phyloP scores from a whole-genome alignment of 2,329 filamentous ascomycete species.

The Trichophyton benhamiae region DNA sequence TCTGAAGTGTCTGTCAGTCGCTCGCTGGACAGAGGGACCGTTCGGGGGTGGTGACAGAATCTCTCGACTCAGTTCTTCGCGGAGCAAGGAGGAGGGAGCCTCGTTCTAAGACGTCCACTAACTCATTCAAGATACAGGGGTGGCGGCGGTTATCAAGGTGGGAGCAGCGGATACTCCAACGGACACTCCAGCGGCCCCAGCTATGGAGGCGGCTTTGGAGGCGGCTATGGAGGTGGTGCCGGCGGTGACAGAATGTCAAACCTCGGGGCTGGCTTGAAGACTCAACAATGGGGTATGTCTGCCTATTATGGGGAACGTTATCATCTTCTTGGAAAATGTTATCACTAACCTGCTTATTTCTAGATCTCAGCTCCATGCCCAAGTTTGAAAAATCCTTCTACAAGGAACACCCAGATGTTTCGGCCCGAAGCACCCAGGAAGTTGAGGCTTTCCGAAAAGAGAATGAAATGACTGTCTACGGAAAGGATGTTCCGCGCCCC shows the following conservation, averaged over 20 bases:
- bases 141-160: slow-evolving; percentile 12
- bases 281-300: slow-evolving; percentile 72
- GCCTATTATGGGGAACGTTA: too few relatives aligned
- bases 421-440: slow-evolving; percentile 60
- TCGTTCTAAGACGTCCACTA: slow-evolving; percentile 8
- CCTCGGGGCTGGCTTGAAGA: slow-evolving; percentile 76
- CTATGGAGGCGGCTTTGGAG: slow-evolving; percentile 27
- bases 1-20: neutral
- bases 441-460: slow-evolving; percentile 79
- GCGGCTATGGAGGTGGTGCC: slow-evolving; percentile 31
- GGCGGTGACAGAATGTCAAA: slow-evolving; percentile 90
- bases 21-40: neutral
- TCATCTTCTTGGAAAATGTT: too few relatives aligned
- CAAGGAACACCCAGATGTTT: slow-evolving; percentile 79
- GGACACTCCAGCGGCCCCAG: slow-evolving; percentile 27
- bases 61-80: neutral
- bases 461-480: slow-evolving; percentile 72
- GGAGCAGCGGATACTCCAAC: slow-evolving; percentile 41
- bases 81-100: neutral
- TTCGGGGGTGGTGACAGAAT: neutral
- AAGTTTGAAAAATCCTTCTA: slow-evolving; percentile 99
- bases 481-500: slow-evolving; percentile 73
- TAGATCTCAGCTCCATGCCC: slow-evolving; percentile 65
- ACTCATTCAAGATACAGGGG: slow-evolving; percentile 21
- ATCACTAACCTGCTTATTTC: slow-evolving; percentile 18